Evolutionary conservation across 768 basidiomycete genomes (phyloP).

Genomic region (Leccinum olivaceopallidum): DNA sequence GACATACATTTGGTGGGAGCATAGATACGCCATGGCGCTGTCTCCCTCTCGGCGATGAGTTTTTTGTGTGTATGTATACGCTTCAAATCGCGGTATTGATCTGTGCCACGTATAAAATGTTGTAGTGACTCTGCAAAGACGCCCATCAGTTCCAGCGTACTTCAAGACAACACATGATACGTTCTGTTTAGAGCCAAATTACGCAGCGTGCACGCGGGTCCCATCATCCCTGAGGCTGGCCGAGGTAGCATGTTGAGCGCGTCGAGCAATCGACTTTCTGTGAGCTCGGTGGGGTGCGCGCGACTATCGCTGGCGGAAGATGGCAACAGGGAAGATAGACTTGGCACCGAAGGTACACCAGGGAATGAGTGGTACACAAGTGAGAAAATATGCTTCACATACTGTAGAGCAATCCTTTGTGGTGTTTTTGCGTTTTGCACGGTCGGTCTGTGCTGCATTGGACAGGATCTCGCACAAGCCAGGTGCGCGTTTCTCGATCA

Average conservation of each 20-base stretch:
- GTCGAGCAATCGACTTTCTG: neutral
- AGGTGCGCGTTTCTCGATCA: too few species aligned
- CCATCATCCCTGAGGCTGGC: conserved; percentile 23
- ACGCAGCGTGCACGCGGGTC: neutral
- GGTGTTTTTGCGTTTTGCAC: too few species aligned
- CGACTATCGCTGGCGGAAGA: neutral
- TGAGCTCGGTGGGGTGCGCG: neutral
- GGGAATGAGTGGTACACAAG: too few species aligned
- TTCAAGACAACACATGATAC: neutral
- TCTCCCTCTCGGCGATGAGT: neutral
- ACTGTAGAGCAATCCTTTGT: too few species aligned
- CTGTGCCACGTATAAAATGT: neutral
- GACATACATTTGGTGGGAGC: neutral
- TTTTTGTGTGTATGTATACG: neutral
- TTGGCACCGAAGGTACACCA: neutral
- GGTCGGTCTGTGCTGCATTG: too few species aligned
- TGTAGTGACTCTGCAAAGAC: neutral
- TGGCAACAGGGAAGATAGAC: too few species aligned
- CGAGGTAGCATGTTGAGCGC: neutral
- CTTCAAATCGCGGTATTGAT: neutral
- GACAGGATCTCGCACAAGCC: too few species aligned
- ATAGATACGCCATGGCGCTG: neutral
- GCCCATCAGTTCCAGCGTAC: neutral
- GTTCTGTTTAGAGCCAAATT: neutral
- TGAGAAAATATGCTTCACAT: too few species aligned